Conservation (phyloP, 2,329 filamentous ascomycete species). For the Fusarium cicatricum region DNA sequence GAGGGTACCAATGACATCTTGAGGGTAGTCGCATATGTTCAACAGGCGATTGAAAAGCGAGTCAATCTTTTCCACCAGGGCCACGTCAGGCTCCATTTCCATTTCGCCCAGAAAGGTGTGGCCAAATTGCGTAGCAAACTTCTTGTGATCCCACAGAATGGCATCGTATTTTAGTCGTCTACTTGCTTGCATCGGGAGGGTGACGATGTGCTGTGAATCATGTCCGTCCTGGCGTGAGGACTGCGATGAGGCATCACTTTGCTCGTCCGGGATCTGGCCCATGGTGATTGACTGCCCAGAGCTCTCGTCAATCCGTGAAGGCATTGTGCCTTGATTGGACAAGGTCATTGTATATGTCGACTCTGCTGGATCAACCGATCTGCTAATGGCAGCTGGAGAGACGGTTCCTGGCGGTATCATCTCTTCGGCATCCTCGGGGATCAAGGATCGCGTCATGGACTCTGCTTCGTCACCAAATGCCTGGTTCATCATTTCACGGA, state of each 20-base stretch:
- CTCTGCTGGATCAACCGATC: slow-evolving; percentile 38
- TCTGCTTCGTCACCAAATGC: slow-evolving; percentile 28
- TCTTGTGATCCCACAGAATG: slow-evolving; percentile 54
- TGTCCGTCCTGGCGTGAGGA: slow-evolving; percentile 17
- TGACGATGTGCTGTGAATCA: slow-evolving; percentile 57
- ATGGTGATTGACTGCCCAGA: slow-evolving; percentile 39
- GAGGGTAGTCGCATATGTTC: slow-evolving; percentile 66
- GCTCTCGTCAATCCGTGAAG: slow-evolving; percentile 31
- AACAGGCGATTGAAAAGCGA: slow-evolving; percentile 59
- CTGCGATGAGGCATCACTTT: slow-evolving; percentile 31
- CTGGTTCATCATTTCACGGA: slow-evolving; percentile 32
- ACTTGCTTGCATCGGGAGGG: slow-evolving; percentile 64
- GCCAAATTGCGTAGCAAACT: slow-evolving; percentile 57
- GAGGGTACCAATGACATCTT: slow-evolving; percentile 57
- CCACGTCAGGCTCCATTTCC: slow-evolving; percentile 49
- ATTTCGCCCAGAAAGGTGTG: slow-evolving; percentile 52
- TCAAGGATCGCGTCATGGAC: slow-evolving; percentile 29
- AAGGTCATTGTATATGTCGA: slow-evolving; percentile 33
- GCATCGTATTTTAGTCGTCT: slow-evolving; percentile 61
- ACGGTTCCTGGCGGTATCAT: slow-evolving; percentile 44
- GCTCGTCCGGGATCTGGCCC: slow-evolving; percentile 38
- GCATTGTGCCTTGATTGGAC: slow-evolving; percentile 23
- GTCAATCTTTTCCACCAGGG: slow-evolving; percentile 57
- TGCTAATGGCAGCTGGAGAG: slow-evolving; percentile 51
- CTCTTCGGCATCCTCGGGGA: slow-evolving; percentile 32